phyloP scores from a whole-genome alignment of 2,329 filamentous ascomycete genomes.

The Penicillium digitatum region DNA sequence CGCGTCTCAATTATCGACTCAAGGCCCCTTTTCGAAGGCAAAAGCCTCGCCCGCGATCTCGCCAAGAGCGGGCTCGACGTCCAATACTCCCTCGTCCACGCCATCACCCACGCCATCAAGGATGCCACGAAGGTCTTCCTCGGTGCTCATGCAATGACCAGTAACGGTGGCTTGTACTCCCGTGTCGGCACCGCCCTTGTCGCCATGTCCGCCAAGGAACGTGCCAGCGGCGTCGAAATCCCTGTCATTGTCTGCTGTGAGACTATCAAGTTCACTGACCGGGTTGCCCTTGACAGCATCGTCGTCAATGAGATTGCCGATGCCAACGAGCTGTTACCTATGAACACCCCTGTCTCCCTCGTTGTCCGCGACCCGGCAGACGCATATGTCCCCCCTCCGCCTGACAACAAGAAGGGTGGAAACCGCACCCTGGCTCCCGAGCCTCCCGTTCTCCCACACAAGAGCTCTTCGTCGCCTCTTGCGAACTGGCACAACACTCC shows the following conservation, averaged over 20 bases:
- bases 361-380: conserved; percentile 27
- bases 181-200: conserved; percentile 82
- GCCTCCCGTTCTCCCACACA: conserved; percentile 25
- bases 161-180: conserved; percentile 86
- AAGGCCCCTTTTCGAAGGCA: conserved; percentile 66
- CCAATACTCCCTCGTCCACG: conserved; percentile 76
- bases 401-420: conserved; percentile 32
- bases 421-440: conserved; percentile 26
- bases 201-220: conserved; percentile 73
- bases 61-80: conserved; percentile 68
- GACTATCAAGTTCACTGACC: conserved; percentile 89
- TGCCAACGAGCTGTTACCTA: conserved; percentile 59
- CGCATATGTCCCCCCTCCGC: conserved; percentile 17
- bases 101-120: conserved; percentile 68
- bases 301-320: conserved; percentile 90
- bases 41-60: conserved; percentile 67
- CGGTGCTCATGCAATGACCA: conserved; percentile 91
- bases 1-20: conserved; percentile 80
- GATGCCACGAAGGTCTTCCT: conserved; percentile 71
- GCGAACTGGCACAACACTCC: conserved; percentile 56
- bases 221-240: conserved; percentile 55
- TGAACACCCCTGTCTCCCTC: conserved; percentile 25
- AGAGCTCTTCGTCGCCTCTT: conserved; percentile 36
- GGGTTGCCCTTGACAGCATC: conserved; percentile 85
- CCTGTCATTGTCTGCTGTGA: conserved; percentile 89